Base-by-base conservation (phyloP, 2,329 filamentous ascomycete species). In the Blumeria hordei region DNA sequence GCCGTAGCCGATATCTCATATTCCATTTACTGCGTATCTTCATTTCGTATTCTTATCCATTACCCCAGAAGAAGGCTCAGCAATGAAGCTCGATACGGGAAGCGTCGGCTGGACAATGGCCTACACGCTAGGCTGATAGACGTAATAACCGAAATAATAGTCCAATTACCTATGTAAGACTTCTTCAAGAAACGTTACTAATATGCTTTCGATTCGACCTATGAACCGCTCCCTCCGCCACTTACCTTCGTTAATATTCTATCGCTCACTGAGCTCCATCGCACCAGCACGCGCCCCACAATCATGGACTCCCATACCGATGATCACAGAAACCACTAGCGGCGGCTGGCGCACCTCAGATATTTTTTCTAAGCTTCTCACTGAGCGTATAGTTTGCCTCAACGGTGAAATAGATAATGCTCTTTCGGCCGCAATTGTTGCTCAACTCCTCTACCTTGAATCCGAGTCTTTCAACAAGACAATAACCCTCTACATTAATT, bases 401-500 rank as follows among this genome's bases (percentile, higher is more conserved):
- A 95, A 94, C 64, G 90, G 90, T 64, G 75, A 85, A 64, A 88
- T 96, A 56, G 85, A 96, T 70, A 86, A 94, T 65, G 82, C 78
- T 44, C 80, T 92, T 61, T 94, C 88, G 39, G 90, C 92, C n/a
- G 85, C 84, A 44, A 87, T 96, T 59, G 90, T 96, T 33, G 87
- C 92, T 1, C 93, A 98, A 67, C 80, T 98, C 21, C 83, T 98
- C 59, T 98, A 88, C 77, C 87, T 98, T 68, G 93, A 98, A 74
- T 92, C 90, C 63, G 92, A 98, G 65, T 87, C 86, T 64, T 88
- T 90, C 3, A 80, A 93, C 55, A 95, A 94, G 67, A 85, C 88
- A 11, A 96, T 98, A 60, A 92, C 85, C 54, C 85, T 98, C 67
- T 98, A 98, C 69, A 98, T 98, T 68, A 94, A 98, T 71, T 94